A percentile compares a stretch with the other conserved stretches of the same genome.
Evolutionary conservation across 2,329 filamentous ascomycete species (phyloP).

Genomic region (Nannizzia gypsea): DNA sequence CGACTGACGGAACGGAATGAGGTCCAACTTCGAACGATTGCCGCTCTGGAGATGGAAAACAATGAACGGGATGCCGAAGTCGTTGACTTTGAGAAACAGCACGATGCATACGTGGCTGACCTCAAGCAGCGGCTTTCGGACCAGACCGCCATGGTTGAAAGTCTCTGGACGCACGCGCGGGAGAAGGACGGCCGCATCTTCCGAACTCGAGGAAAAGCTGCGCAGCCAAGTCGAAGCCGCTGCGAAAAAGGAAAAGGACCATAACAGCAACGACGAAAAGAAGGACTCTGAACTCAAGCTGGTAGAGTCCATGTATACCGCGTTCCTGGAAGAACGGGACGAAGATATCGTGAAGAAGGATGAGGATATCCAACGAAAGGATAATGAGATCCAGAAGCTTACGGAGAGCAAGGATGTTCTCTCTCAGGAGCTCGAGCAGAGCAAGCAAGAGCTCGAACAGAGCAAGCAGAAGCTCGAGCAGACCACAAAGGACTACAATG

Average conservation of each 20-base stretch:
- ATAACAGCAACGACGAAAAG: neutral
- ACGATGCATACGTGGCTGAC: neutral
- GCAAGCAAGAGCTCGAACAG: neutral
- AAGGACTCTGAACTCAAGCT: no score
- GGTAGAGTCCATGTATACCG: neutral
- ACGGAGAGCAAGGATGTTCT: neutral
- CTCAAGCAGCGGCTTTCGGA: neutral
- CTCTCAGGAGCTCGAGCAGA: neutral
- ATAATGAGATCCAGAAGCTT: neutral
- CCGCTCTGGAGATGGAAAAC: neutral
- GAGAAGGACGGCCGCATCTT: neutral
- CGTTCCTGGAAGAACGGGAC: neutral
- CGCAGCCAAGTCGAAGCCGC: neutral
- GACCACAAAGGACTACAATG: neutral
- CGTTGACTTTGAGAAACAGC: neutral
- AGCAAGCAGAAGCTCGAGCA: neutral
- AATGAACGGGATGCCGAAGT: conserved; percentile 2
- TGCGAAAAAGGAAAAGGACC: neutral
- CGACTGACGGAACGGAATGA: neutral
- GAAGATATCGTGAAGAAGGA: neutral
- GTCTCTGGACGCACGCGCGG: neutral
- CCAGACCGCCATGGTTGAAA: neutral
- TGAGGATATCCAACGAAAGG: neutral
- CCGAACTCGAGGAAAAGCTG: neutral
- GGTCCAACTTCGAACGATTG: neutral